Evolutionary conservation across 345 rosid species (phyloP), one percentile per base, ranked within the genome.

Genomic region (Dipteronia dyeriana): DNA sequence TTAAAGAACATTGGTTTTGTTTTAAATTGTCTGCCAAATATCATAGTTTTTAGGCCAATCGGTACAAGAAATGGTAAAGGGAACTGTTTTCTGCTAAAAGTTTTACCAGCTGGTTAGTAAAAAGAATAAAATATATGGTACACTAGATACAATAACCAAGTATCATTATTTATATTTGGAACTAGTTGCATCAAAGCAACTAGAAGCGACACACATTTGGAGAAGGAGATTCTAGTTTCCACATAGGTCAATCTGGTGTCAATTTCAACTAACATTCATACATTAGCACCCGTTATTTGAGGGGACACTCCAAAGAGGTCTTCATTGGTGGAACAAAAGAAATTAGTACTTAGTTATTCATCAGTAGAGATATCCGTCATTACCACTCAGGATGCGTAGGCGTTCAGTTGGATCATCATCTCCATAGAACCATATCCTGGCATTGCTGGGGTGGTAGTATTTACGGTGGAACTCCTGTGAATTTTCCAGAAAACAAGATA

Each of bases 371-470:
- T 22, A 34, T 10, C 34, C 77, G 51, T 65, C 20, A 65, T 81
- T 93, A 95, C 99, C 98, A 72, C 96, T 92, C 74, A 95, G 83
- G 73, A 95, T 85, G 66, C 86, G 92, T 29, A 95, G 84, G 70
- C 98, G 99, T 64, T 92, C 94, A 78, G 65, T 70, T 43, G 92
- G 89, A 85, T 95, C 95, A 82, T 95, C 99, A 86, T 95, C 91
- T 74, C 99, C 99, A 83, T 92, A 95, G 84, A 95, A 95, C 98
- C 99, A 95, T 77, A 95, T 93, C 81, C 97, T 88, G 53, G 97
- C 90, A 81, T 95, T 95, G 90, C 97, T 93, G 34, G 98, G 99
- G 81, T 93, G 98, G 86, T 95, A 95, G 81, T 80, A 92, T 88
- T 91, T 92, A 26, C 87, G 70, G 77, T 95, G 99, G 77, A 95